Evolutionary conservation across 352 stramenopile species (phyloP), one percentile per base, ranked within the genome.

Genomic region (Pythium aquatile): DNA sequence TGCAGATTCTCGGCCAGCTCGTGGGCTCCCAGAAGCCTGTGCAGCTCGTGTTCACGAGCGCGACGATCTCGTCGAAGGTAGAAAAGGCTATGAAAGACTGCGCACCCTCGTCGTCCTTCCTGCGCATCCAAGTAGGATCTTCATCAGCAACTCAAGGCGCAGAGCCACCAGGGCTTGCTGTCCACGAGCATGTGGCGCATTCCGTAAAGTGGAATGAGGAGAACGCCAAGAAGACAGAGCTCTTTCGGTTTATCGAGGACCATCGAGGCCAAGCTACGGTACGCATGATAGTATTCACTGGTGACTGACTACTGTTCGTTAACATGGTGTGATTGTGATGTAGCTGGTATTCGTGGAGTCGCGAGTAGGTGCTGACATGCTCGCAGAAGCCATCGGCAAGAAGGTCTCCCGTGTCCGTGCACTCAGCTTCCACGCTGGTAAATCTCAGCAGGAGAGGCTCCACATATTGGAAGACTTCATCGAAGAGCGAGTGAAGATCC

Each of bases 331-430:
- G 6, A 24, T 47, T 65, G 17, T 30, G 17, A 24, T 54, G 7
- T 47, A 93, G 85, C 67, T 93, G 30, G 80, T 93, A 28, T 93
- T 91, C 67, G 85, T 93, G 6, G 72, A 74, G 24, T 93, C 85
- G 8, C 85, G 79, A 62, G 39, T 72, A 44, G 85, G 83, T 3
- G 79, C 85, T 1, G 76, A 85, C 16, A 73, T 93, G 70, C 63
- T 93, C 6, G 81, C 82, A 9, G 58, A 81, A 42, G 73, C 79
- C 1, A 78, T 93, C 49, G 24, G 73, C 28, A 82, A 84, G 47
- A 55, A 72, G 16, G 79, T 66, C 30, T 61, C 78, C 14, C 28
- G 56, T 5, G 64, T 76, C 10, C 69, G 65, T 17, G 76, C 82
- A 7, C 81, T 13, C n/a, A 69, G 63, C 17, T 69, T 91, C 55